Percentiles rank a stretch among this genome's conserved stretches.
phyloP scores from a whole-genome alignment of 768 basidiomycete genomes.

The Podaxis mareebaensis region DNA sequence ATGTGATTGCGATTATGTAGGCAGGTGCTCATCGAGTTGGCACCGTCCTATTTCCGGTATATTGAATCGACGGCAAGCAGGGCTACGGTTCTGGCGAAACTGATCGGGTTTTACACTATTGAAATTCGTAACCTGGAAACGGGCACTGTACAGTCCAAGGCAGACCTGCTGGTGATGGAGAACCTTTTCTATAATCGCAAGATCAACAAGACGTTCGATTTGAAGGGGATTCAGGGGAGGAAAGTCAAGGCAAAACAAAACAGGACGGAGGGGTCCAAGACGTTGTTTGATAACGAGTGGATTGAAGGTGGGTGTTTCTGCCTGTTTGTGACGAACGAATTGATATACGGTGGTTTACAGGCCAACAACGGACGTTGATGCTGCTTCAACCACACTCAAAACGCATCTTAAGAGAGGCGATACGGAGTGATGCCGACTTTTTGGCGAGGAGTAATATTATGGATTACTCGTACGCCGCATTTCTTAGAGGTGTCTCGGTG shows the following conservation, averaged over 20 bases:
- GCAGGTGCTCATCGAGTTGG: conserved; percentile 76
- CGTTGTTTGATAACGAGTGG: conserved; percentile 83
- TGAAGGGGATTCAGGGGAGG: conserved; percentile 82
- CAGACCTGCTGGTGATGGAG: conserved; percentile 84
- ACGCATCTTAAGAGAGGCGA: conserved; percentile 65
- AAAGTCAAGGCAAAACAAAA: conserved; percentile 55
- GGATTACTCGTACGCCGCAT: conserved; percentile 75
- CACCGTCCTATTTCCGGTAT: conserved; percentile 78
- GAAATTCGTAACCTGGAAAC: conserved; percentile 75
- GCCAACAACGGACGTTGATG: conserved; percentile 63
- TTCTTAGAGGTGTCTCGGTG: neutral
- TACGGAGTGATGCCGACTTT: conserved; percentile 72
- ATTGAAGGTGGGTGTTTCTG: conserved; percentile 57
- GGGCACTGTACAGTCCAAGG: conserved; percentile 61
- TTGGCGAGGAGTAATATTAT: conserved; percentile 77
- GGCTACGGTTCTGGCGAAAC: conserved; percentile 73
- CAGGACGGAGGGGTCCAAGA: conserved; percentile 46
- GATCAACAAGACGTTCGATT: conserved; percentile 70
- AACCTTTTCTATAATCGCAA: conserved; percentile 76
- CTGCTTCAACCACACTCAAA: conserved; percentile 75
- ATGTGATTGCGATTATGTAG: conserved; percentile 33
- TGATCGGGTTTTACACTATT: conserved; percentile 81
- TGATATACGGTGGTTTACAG: conserved; percentile 30
- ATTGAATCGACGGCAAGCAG: conserved; percentile 68
- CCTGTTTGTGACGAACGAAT: neutral